Evolutionary conservation across 1,284 basidiomycete species (phyloP), one percentile per base, ranked within the genome.

Genomic region (Jaminaea rosea): DNA sequence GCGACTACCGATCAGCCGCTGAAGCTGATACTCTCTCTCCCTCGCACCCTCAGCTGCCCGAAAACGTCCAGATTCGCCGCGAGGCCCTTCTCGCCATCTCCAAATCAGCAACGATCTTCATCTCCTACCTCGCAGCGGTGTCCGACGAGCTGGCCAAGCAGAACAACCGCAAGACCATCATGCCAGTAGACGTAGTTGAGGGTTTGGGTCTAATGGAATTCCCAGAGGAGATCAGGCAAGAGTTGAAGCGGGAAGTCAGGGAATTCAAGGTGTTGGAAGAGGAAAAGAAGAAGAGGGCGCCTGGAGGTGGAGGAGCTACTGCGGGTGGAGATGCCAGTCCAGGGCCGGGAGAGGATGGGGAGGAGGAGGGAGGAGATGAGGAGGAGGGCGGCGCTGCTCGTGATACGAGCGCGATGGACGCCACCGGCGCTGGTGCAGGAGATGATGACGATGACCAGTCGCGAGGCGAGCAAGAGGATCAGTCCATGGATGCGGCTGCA

Each of bases 61-160:
- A 42, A n/a, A 42, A 24, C 23, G 39, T 42, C 19, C 39, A 42
- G 24, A 42, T 42, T 13, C 39, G 39, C 6, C 19, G 24, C 19
- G 39, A 21, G 13, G 39, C 39, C 39, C 13, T 42, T 11, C 39
- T 42, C 39, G 39, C 39, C 39, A 24, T 42, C 3, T 42, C 39
- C 7, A 42, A 42, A 23, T 42, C 39, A 4, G 39, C 39, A 2
- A 42, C 39, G 11, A 23, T 42, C 39, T 42, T 42, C 39, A 42
- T 42, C 39, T 21, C 11, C 39, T 42, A 42, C 39, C 39, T 42
- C 17, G 13, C 39, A 23, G 39, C 39, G 19, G 39, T 42, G 19
- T n/a, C 39, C 13, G 39, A 42, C 39, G 39, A 42, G 13, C 19
- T 42, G 6, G 39, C 39, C 39, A 42, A 42, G 39, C 39, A 42